Evolutionary conservation across 2,329 filamentous ascomycete species (phyloP).

Genomic region (Cytospora leucostoma): DNA sequence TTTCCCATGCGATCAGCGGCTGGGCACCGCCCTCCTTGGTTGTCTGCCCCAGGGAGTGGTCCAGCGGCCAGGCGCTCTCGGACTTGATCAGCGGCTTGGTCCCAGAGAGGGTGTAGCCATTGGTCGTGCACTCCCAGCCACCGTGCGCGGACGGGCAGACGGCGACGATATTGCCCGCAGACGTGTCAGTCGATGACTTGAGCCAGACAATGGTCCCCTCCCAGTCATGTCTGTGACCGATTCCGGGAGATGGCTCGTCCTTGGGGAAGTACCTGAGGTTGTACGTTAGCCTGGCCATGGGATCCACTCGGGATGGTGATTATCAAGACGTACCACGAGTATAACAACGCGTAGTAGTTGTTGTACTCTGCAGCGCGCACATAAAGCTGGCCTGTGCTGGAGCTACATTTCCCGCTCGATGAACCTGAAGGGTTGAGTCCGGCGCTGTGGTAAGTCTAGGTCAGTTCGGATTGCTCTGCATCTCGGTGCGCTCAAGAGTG

Average conservation of each 20-base stretch:
- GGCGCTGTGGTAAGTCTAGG: constrained; percentile 32
- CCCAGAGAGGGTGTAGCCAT: constrained; percentile 25
- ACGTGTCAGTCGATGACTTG: constrained; percentile 31
- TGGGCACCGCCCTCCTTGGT: constrained; percentile 39
- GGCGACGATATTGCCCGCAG: constrained; percentile 38
- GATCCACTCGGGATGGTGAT: not conserved
- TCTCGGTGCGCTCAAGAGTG: not conserved
- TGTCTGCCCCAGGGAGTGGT: constrained; percentile 43
- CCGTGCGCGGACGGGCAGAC: constrained; percentile 43
- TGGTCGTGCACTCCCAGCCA: constrained; percentile 31
- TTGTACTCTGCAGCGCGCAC: constrained; percentile 36
- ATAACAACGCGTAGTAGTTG: constrained; percentile 42
- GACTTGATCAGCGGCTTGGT: constrained; percentile 38
- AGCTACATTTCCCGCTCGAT: constrained; percentile 37
- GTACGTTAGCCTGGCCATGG: not conserved
- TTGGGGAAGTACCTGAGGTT: constrained; percentile 47
- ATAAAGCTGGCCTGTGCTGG: constrained; percentile 42
- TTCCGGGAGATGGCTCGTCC: constrained; percentile 40
- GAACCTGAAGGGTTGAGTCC: constrained; percentile 39
- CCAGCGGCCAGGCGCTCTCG: constrained; percentile 35
- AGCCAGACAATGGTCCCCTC: constrained; percentile 39
- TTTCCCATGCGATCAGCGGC: constrained; percentile 47
- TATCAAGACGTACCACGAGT: constrained; percentile 34
- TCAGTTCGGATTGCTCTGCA: not conserved
- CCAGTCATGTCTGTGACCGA: constrained; percentile 45